These are phyloP conservation scores for Neofusicoccum laricinum DNA, from an alignment of 2,329 filamentous ascomycete genomes.

Conservation along the genomic window DNA sequence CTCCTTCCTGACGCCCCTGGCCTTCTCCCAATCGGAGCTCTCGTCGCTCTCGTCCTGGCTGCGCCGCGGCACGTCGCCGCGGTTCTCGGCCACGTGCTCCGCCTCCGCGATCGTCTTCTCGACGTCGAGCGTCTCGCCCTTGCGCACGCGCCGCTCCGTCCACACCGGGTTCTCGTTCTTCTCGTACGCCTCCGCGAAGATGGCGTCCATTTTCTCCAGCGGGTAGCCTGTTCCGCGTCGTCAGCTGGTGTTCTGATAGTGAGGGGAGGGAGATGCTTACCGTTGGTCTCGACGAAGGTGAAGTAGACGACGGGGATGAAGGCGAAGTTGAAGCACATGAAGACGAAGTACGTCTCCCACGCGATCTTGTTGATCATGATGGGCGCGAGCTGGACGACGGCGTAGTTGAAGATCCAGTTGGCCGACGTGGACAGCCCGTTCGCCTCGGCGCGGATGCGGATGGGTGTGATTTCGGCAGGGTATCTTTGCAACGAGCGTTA, in stretches of 20 bases:
- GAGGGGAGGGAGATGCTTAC: neutral
- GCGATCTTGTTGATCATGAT: constrained; percentile 20
- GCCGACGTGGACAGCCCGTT: constrained; percentile 35
- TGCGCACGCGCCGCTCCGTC: constrained; percentile 23
- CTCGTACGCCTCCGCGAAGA: constrained; percentile 26
- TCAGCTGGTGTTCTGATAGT: neutral
- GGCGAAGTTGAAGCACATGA: constrained; percentile 16
- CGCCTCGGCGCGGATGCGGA: constrained; percentile 34
- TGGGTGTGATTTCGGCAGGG: constrained; percentile 47
- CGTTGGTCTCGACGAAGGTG: constrained; percentile 17
- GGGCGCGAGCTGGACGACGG: constrained; percentile 44
- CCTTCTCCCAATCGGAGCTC: neutral
- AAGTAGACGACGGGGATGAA: constrained; percentile 25
- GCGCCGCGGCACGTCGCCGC: neutral
- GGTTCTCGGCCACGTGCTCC: constrained; percentile 6
- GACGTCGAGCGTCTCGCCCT: constrained; percentile 22
- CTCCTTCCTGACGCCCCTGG: neutral
- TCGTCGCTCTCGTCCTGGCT: neutral
- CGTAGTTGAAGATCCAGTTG: constrained; percentile 39
- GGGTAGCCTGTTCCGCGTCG: constrained; percentile 18
- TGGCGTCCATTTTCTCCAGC: constrained; percentile 29
- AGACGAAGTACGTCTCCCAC: constrained; percentile 18
- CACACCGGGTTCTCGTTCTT: constrained; percentile 28
- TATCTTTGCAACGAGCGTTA: constrained; percentile 34
- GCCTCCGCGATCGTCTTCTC: constrained; percentile 18